Evolutionary conservation across 352 stramenopile genomes (phyloP).

Genomic region (Globisporangium nagaii): DNA sequence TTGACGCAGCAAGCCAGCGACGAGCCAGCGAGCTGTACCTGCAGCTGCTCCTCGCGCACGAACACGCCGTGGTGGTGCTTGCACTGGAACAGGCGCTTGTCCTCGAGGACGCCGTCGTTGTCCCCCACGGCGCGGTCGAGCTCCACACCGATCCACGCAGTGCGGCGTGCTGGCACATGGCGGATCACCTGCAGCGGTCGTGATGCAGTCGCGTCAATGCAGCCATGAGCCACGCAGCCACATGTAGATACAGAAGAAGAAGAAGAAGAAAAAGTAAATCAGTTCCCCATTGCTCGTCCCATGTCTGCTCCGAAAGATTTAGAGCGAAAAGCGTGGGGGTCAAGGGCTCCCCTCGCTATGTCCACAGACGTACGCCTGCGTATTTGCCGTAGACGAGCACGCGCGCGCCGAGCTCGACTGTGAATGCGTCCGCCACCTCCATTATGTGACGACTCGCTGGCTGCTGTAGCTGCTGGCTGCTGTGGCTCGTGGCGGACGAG

Average conservation of each 20-base stretch:
- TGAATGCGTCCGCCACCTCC: conserved; percentile 26
- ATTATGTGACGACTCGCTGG: no score
- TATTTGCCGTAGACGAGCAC: conserved; percentile 81
- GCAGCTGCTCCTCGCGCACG: conserved; percentile 73
- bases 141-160: conserved; percentile 76
- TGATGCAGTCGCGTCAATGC: no score
- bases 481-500: no score
- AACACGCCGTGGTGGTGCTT: conserved; percentile 80
- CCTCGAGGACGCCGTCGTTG: conserved; percentile 69
- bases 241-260: conserved; percentile 8
- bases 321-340: not conserved
- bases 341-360: not conserved
- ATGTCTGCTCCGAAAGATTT: not conserved
- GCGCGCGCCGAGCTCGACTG: conserved; percentile 27
- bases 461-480: no score
- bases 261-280: not conserved
- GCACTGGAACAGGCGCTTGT: conserved; percentile 77
- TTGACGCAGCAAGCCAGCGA: not conserved
- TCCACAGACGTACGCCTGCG: conserved; percentile 44
- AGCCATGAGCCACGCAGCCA: not conserved
- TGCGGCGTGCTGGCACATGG: conserved; percentile 51
- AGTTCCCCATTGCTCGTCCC: not conserved
- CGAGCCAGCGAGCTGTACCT: conserved; percentile 22
- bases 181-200: conserved; percentile 60
- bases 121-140: conserved; percentile 75